Percentiles rank a stretch among this genome's conserved stretches.
phyloP scores from a whole-genome alignment of 176 grass and related monocot genomes.

The Oryza punctata region DNA sequence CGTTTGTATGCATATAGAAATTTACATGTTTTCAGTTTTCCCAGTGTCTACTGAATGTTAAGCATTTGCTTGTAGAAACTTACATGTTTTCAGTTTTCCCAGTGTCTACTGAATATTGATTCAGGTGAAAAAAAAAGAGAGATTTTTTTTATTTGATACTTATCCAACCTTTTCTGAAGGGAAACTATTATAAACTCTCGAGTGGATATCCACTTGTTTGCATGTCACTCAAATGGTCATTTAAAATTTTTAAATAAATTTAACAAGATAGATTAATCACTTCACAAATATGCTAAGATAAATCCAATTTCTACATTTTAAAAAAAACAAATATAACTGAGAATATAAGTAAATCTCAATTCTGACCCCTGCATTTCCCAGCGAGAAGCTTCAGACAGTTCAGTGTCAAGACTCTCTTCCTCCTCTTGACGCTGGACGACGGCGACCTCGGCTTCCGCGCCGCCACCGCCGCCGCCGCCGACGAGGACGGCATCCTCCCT shows the following conservation, averaged over 20 bases:
- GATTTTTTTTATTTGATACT: background rate
- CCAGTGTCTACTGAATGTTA: background rate
- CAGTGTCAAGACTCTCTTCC: conserved; percentile 33
- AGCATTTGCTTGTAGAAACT: background rate
- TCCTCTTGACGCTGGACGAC: background rate
- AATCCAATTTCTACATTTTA: no score
- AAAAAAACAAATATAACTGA: no score
- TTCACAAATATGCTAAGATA: no score
- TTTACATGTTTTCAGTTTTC: background rate
- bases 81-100: background rate
- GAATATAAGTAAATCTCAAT: no score
- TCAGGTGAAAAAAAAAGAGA: background rate
- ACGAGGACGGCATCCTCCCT: conserved; percentile 7
- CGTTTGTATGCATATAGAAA: conserved; percentile 19
- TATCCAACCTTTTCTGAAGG: background rate
- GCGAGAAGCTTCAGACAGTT: conserved; percentile 57
- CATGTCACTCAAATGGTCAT: no score
- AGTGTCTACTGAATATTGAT: background rate
- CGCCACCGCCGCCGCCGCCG: conserved; percentile 22
- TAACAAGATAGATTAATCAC: no score
- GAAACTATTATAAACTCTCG: no score
- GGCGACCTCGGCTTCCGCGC: background rate
- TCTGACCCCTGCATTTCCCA: background rate
- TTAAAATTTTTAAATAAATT: no score
- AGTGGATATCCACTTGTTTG: no score